Percentiles rank a stretch among this genome's conserved stretches.
Evolutionary conservation across 176 grass and related monocot species (phyloP).

Genomic region (Tillandsia fasciculata): DNA sequence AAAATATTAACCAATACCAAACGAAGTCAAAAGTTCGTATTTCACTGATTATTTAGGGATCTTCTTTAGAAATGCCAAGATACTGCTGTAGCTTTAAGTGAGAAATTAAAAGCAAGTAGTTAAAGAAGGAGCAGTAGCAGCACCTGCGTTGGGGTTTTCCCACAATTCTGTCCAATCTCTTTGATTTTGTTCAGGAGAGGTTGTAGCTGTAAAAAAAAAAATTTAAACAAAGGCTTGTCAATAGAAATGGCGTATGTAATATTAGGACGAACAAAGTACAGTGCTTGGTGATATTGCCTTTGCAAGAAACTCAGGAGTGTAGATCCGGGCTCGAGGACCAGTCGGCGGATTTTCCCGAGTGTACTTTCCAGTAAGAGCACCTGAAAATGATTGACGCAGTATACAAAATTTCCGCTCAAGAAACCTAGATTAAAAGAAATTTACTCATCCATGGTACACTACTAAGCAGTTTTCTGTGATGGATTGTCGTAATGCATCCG

Average conservation of each 20-base stretch:
- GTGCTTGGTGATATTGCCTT: constrained; percentile 28
- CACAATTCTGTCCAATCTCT: constrained; percentile 73
- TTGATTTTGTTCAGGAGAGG: constrained; percentile 71
- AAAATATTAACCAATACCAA: neutral
- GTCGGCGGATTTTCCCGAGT: constrained; percentile 58
- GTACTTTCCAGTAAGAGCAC: constrained; percentile 64
- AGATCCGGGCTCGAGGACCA: constrained; percentile 47
- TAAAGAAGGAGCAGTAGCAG: neutral
- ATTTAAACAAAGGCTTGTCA: neutral
- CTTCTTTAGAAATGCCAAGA: neutral
- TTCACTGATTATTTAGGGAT: too few relatives aligned
- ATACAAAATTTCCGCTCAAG: neutral
- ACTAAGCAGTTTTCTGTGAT: neutral
- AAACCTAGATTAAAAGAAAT: neutral
- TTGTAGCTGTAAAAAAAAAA: constrained; percentile 51
- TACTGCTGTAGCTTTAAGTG: neutral
- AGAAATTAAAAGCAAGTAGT: neutral
- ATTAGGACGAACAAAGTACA: neutral
- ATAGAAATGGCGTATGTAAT: constrained; percentile 9
- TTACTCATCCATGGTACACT: neutral
- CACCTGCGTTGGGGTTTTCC: constrained; percentile 77
- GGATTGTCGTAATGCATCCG: too few relatives aligned
- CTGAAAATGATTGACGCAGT: constrained; percentile 15
- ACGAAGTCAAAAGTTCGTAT: too few relatives aligned
- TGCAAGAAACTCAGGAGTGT: constrained; percentile 53